A percentile compares a stretch with the other conserved stretches of the same genome.
These are phyloP conservation scores for Eucalyptus victrix DNA, from an alignment of 345 rosid genomes.

Conservation along the genomic window DNA sequence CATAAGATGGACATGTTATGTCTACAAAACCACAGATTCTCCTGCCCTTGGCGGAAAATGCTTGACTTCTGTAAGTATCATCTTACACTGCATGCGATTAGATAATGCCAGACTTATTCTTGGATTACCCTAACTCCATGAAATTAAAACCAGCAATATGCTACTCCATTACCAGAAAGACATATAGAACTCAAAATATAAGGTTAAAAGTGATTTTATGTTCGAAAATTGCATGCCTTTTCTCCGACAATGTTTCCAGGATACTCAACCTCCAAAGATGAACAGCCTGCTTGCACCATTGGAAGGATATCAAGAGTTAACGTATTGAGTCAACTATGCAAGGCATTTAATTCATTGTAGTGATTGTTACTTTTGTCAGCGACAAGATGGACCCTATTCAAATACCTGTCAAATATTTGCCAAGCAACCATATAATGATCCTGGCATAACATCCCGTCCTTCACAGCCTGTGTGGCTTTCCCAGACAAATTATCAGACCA, in stretches of 20 bases:
- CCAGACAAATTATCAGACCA: conserved; percentile 67
- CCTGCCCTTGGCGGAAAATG: neutral
- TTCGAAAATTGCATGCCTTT: neutral
- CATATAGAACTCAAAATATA: neutral
- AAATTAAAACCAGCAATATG: neutral
- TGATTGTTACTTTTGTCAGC: conserved; percentile 1
- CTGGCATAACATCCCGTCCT: conserved; percentile 62
- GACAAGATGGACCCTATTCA: conserved; percentile 51
- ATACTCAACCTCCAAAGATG: neutral
- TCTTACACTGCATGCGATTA: neutral
- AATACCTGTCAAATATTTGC: conserved; percentile 61
- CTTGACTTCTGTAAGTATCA: neutral
- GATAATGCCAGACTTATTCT: neutral
- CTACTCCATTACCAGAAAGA: neutral
- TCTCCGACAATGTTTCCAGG: neutral
- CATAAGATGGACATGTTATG: neutral
- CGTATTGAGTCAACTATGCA: neutral
- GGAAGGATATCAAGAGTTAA: neutral
- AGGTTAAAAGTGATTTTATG: neutral
- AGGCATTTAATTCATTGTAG: neutral
- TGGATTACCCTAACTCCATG: neutral
- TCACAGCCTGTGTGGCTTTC: conserved; percentile 73
- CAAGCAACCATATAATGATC: conserved; percentile 57
- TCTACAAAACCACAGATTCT: neutral
- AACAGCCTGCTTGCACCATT: neutral